These are phyloP conservation scores for Trypanosomatidae sp. DNA, from an alignment of 208 protist genomes.

Conservation along the genomic window DNA sequence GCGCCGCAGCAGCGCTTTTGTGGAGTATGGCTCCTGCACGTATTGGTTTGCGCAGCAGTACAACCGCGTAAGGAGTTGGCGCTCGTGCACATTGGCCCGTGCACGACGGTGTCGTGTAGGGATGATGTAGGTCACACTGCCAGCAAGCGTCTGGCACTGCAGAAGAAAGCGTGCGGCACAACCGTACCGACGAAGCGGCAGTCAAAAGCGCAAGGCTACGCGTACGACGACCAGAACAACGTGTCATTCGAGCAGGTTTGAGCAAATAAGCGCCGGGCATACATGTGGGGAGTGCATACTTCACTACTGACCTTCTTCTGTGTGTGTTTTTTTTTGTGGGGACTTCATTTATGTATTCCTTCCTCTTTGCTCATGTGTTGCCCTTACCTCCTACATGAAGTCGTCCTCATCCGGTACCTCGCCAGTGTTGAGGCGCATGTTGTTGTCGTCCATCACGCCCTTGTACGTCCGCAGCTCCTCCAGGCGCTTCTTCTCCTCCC, in stretches of 20 bases:
- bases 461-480: conserved; percentile 83
- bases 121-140: not conserved
- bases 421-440: conserved; percentile 85
- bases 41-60: not conserved
- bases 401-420: conserved; percentile 92
- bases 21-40: not conserved
- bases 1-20: not conserved
- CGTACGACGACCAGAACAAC: not conserved
- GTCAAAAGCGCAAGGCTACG: not conserved
- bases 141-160: not conserved
- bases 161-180: not conserved
- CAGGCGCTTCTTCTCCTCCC: conserved; percentile 72
- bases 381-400: conserved; percentile 85
- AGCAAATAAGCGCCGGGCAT: not conserved
- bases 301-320: not conserved
- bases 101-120: not conserved
- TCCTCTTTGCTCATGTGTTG: not conserved
- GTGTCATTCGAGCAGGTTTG: not conserved
- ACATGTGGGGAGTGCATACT: not conserved
- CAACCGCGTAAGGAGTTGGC: not conserved
- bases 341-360: not conserved
- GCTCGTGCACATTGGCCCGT: not conserved
- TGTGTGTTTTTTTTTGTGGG: not conserved
- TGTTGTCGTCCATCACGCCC: conserved; percentile 71
- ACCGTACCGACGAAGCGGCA: not conserved